Evolutionary conservation across 371 early-diverging fungal species (phyloP).

Genomic region (Mucor piriformis): DNA sequence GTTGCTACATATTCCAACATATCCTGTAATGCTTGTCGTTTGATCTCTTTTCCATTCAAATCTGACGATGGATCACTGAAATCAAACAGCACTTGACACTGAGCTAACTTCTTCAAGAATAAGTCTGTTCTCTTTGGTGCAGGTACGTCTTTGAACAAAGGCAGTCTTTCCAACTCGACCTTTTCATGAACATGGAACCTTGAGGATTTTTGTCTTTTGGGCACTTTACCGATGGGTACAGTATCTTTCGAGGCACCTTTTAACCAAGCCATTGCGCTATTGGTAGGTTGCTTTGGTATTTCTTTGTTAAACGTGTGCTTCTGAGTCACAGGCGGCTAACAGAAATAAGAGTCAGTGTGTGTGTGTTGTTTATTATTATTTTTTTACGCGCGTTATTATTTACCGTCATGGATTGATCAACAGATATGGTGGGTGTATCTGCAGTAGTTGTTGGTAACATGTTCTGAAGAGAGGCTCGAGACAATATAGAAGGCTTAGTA

Average conservation of each 20-base stretch:
- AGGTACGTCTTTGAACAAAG: constrained; percentile 73
- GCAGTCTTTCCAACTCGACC: constrained; percentile 78
- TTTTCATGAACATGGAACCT: constrained; percentile 78
- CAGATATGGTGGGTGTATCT: constrained; percentile 7
- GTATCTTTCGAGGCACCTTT: constrained; percentile 80
- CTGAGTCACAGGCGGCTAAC: not conserved
- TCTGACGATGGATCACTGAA: constrained; percentile 88
- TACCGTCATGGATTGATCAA: not conserved
- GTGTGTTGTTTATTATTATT: not conserved
- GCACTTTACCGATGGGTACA: constrained; percentile 78
- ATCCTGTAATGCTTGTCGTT: constrained; percentile 86
- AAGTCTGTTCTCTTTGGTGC: constrained; percentile 73
- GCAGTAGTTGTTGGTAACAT: constrained; percentile 20
- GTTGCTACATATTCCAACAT: constrained; percentile 90
- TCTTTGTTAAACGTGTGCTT: not conserved
- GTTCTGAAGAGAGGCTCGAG: constrained; percentile 26
- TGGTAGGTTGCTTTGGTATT: constrained; percentile 49
- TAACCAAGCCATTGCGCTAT: constrained; percentile 68
- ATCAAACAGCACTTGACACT: constrained; percentile 92
- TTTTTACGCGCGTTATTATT: not conserved
- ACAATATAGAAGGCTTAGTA: constrained; percentile 17
- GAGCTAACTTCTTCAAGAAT: constrained; percentile 84
- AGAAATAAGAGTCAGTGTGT: not conserved
- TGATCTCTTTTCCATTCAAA: constrained; percentile 92
- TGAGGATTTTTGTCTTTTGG: constrained; percentile 85